These are phyloP conservation scores for Umbelopsis sp. DNA, from an alignment of 192 early-diverging fungal species.

Conservation along the genomic window DNA sequence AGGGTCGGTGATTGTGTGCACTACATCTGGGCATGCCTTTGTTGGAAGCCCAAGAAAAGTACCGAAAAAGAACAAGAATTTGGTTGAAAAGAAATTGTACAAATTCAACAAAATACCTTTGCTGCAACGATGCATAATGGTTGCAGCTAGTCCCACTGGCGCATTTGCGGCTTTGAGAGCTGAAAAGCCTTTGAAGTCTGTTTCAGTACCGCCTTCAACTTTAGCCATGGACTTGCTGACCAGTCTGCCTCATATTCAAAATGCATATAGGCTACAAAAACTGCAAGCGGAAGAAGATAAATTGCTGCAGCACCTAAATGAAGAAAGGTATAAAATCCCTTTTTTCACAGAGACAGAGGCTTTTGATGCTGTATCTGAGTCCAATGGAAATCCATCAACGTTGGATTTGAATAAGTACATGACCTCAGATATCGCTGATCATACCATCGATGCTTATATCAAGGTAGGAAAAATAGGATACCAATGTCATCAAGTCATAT, in stretches of 20 bases:
- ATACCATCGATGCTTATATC: neutral
- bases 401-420: neutral
- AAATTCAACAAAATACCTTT: conserved; percentile 58
- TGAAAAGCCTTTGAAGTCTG: conserved; percentile 45
- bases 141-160: conserved; percentile 62
- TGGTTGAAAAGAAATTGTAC: conserved; percentile 39
- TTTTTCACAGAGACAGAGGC: neutral
- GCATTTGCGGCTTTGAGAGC: conserved; percentile 65
- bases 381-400: neutral
- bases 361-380: neutral
- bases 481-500: conserved; percentile 3
- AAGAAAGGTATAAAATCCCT: neutral
- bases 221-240: neutral
- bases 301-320: neutral
- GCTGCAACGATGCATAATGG: conserved; percentile 61
- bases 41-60: conserved; percentile 46
- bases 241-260: conserved; percentile 3
- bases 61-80: conserved; percentile 24
- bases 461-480: neutral
- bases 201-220: conserved; percentile 19
- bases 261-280: neutral
- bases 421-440: neutral
- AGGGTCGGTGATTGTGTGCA: conserved; percentile 66
- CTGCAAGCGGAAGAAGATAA: neutral
- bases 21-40: conserved; percentile 67